phyloP scores from a whole-genome alignment of 495 filamentous ascomycete genomes.

The Paragyromitra xinjiangensis region DNA sequence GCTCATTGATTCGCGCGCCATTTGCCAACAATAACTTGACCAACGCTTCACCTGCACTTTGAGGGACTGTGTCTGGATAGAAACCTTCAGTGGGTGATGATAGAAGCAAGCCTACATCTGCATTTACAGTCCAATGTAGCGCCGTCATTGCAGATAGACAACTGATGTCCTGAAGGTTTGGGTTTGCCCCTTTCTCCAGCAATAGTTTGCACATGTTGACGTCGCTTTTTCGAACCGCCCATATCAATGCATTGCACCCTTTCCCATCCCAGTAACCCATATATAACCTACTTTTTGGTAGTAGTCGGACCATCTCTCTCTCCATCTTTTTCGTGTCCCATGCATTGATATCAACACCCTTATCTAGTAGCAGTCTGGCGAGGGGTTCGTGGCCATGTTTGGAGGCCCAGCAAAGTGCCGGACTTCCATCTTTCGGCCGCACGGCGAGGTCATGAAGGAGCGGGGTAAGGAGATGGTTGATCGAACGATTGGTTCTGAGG shows the following conservation, averaged over 20 bases:
- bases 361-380: background rate
- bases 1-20: background rate
- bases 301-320: background rate
- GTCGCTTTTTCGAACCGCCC: constrained; percentile 4
- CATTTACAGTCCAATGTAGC: constrained; percentile 6
- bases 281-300: constrained; percentile 1
- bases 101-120: constrained; percentile 2
- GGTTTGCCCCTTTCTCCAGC: background rate
- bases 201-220: constrained; percentile 5
- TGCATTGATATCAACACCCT: constrained; percentile 1
- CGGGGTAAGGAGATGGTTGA: constrained; percentile 9
- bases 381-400: constrained; percentile 4
- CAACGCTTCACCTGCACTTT: background rate
- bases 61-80: background rate
- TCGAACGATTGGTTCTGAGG: background rate
- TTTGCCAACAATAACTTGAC: constrained; percentile 5
- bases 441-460: background rate
- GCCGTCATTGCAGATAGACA: constrained; percentile 1
- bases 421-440: background rate
- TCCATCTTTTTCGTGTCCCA: background rate
- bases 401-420: constrained; percentile 3
- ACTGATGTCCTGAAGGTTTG: background rate
- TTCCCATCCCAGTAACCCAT: constrained; percentile 2
- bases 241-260: constrained; percentile 4
- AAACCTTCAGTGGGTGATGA: background rate